These are phyloP conservation scores for Miamiensis avidus DNA, from an alignment of 169 alveolate genomes.

Conservation along the genomic window DNA sequence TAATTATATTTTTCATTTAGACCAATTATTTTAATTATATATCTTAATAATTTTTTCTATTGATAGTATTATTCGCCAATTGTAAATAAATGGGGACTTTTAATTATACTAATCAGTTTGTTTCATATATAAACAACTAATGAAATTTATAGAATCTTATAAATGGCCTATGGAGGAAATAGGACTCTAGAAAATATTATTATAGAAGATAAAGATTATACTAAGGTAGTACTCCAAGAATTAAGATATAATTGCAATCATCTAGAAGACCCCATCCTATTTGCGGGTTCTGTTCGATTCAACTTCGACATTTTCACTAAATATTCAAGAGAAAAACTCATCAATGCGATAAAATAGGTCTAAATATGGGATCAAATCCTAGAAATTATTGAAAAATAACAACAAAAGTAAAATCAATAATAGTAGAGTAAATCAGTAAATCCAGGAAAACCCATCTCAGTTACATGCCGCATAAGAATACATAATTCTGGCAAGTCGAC, in stretches of 20 bases:
- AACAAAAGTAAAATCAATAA: neutral
- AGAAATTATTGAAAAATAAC: neutral
- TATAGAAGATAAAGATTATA: constrained; percentile 48
- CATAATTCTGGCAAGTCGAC: neutral
- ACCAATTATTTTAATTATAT: no score
- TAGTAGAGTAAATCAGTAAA: neutral
- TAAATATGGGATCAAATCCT: constrained; percentile 7
- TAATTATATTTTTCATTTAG: no score
- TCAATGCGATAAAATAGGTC: constrained; percentile 13
- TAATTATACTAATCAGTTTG: no score
- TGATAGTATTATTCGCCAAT: no score
- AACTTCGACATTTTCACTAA: constrained; percentile 77
- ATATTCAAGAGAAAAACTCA: constrained; percentile 43
- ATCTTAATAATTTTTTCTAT: no score
- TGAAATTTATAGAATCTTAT: constrained; percentile 37
- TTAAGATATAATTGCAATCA: constrained; percentile 72
- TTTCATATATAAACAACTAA: no score
- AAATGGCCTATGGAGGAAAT: constrained; percentile 33
- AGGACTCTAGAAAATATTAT: constrained; percentile 30
- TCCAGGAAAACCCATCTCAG: neutral
- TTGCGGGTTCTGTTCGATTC: constrained; percentile 71
- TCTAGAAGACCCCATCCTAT: constrained; percentile 83
- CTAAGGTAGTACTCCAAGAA: constrained; percentile 47
- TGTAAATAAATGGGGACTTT: no score
- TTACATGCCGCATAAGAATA: neutral